phyloP scores from a whole-genome alignment of 1,139 yeast genomes.

The Scheffersomyces quercinus region DNA sequence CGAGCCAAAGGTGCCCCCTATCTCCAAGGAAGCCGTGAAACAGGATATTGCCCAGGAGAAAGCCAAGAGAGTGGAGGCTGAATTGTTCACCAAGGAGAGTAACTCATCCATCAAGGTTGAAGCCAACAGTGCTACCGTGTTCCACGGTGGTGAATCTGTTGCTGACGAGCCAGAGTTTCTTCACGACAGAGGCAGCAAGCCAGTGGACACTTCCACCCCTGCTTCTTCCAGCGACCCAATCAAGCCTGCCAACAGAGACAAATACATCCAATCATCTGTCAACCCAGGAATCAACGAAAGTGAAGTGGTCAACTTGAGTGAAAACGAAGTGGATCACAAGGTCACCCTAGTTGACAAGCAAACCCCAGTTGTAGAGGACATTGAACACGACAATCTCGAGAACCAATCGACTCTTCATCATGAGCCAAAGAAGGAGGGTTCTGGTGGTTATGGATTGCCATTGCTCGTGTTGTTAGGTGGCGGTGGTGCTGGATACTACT shows the following conservation, averaged over 20 bases:
- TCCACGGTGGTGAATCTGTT: slow-evolving; percentile 48
- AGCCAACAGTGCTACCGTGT: slow-evolving; percentile 43
- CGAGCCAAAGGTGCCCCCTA: slow-evolving; percentile 54
- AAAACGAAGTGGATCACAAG: slow-evolving; percentile 40
- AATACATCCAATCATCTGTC: slow-evolving; percentile 43
- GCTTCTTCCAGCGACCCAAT: slow-evolving; percentile 12
- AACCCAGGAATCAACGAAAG: slow-evolving; percentile 44
- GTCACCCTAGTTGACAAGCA: slow-evolving; percentile 28
- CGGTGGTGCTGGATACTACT: slow-evolving; percentile 14
- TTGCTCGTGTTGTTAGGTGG: slow-evolving; percentile 13
- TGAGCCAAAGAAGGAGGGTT: slow-evolving; percentile 4
- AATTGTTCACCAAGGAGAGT: slow-evolving; percentile 37
- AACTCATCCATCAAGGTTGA: slow-evolving; percentile 45
- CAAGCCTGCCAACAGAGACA: slow-evolving; percentile 43
- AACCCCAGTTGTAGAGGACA: slow-evolving; percentile 38
- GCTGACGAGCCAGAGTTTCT: slow-evolving; percentile 39
- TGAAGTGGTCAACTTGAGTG: slow-evolving; percentile 41
- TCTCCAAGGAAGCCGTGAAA: slow-evolving; percentile 51
- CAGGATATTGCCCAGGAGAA: slow-evolving; percentile 48
- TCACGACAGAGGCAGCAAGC: slow-evolving; percentile 31
- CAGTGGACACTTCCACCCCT: slow-evolving; percentile 15
- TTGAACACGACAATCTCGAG: slow-evolving; percentile 35
- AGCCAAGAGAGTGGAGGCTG: slow-evolving; percentile 43
- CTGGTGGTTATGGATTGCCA: slow-evolving; percentile 7
- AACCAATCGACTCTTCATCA: slow-evolving; percentile 8